Conservation (phyloP, 2,329 filamentous ascomycete genomes). For the Fusarium goolgardi region DNA sequence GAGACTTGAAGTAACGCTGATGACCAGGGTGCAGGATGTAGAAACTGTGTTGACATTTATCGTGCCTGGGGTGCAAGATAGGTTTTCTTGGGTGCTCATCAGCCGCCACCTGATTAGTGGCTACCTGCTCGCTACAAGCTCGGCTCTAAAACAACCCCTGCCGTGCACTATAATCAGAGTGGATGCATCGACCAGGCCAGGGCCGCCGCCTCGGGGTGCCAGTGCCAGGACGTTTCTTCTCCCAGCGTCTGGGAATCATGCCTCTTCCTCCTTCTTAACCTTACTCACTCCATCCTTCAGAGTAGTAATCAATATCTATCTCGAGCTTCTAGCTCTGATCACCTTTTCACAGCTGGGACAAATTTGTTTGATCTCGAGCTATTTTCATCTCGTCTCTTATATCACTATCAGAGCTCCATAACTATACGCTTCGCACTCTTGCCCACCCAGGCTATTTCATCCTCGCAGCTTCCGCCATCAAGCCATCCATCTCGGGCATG, state of each 20-base stretch:
- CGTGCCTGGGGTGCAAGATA: constrained; percentile 6
- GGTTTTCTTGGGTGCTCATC: constrained; percentile 4
- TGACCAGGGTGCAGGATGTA: constrained; percentile 50
- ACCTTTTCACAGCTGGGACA: constrained; percentile 2
- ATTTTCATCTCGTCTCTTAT: constrained; percentile 5
- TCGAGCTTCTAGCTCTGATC: constrained; percentile 36
- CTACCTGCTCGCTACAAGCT: constrained; percentile 44
- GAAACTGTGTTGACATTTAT: constrained; percentile 47
- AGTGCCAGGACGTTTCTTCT: constrained; percentile 56
- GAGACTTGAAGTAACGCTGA: constrained; percentile 51
- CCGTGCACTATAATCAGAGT: constrained; percentile 52
- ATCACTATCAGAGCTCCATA: background rate
- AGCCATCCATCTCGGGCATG: constrained; percentile 49
- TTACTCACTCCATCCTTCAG: constrained; percentile 49
- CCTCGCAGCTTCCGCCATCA: constrained; percentile 38
- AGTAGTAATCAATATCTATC: constrained; percentile 45
- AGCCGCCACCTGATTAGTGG: constrained; percentile 37
- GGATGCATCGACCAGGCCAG: constrained; percentile 52
- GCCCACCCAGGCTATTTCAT: constrained; percentile 16
- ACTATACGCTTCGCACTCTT: constrained; percentile 16
- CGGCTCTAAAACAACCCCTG: constrained; percentile 50
- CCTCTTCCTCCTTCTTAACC: constrained; percentile 52
- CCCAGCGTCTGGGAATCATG: constrained; percentile 52
- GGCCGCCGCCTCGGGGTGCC: constrained; percentile 53
- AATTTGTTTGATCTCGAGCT: background rate